These are phyloP conservation scores for Sanghuangporus baumii DNA, from an alignment of 1,284 basidiomycete genomes.

Conservation along the genomic window DNA sequence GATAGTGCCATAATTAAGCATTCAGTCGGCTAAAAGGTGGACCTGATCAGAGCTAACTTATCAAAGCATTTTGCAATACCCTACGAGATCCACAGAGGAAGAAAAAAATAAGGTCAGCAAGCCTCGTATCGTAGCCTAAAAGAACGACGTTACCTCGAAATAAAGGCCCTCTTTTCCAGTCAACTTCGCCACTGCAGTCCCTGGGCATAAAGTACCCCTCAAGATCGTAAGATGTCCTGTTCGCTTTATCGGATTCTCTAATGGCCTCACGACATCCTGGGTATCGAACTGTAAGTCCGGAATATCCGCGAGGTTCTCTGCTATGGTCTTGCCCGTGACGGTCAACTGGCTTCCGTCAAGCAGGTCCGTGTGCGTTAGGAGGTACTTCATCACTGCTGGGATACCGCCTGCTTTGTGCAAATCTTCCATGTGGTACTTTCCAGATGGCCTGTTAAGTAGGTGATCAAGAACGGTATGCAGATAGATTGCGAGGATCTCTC, in stretches of 20 bases:
- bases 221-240: conserved; percentile 93
- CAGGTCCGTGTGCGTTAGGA: conserved; percentile 80
- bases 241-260: conserved; percentile 84
- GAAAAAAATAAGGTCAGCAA: not conserved
- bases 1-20: not conserved
- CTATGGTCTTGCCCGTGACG: conserved; percentile 90
- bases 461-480: not conserved
- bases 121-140: not conserved
- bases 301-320: conserved; percentile 84
- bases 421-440: conserved; percentile 96
- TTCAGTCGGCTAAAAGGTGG: not conserved
- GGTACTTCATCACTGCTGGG: conserved; percentile 78
- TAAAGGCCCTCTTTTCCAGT: conserved; percentile 92
- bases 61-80: conserved; percentile 77
- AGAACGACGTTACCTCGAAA: conserved; percentile 59
- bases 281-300: conserved; percentile 70
- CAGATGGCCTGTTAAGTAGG: conserved; percentile 63
- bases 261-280: conserved; percentile 79
- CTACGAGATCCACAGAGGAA: conserved; percentile 27
- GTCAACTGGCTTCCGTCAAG: conserved; percentile 91
- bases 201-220: conserved; percentile 86
- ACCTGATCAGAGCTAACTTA: conserved; percentile 33
- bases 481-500: conserved; percentile 10
- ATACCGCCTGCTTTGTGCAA: conserved; percentile 89
- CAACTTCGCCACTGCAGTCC: conserved; percentile 90